Evolutionary conservation across 208 protist species (phyloP).

Genomic region (Trypanosoma vivax): DNA sequence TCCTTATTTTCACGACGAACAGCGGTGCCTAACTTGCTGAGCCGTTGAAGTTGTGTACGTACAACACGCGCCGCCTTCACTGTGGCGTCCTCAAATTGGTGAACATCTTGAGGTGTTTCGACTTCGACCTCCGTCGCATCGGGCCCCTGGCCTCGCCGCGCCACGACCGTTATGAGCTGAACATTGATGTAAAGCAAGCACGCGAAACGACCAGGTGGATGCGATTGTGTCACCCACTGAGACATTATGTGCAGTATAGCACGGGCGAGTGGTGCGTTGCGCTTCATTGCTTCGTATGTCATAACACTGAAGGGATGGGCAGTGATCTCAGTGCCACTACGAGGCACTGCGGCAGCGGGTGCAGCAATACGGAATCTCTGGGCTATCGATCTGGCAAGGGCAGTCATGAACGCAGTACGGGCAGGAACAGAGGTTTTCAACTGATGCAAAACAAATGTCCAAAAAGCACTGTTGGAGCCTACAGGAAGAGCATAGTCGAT

Average conservation of each 20-base stretch:
- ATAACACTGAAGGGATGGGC: slow-evolving; percentile 79
- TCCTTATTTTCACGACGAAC: slow-evolving; percentile 51
- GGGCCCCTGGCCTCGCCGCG: slow-evolving; percentile 37
- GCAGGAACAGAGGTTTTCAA: slow-evolving; percentile 78
- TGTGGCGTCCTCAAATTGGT: slow-evolving; percentile 62
- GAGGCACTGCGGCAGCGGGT: slow-evolving; percentile 54
- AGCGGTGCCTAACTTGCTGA: slow-evolving; percentile 41
- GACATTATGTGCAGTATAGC: slow-evolving; percentile 83
- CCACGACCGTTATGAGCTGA: slow-evolving; percentile 68
- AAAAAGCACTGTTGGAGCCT: slow-evolving; percentile 79
- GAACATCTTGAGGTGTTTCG: slow-evolving; percentile 62
- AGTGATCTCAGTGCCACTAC: slow-evolving; percentile 45
- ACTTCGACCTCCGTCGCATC: slow-evolving; percentile 57
- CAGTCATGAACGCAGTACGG: slow-evolving; percentile 77
- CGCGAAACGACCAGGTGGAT: slow-evolving; percentile 70
- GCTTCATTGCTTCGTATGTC: slow-evolving; percentile 87
- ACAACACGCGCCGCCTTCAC: slow-evolving; percentile 55
- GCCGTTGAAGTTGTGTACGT: slow-evolving; percentile 43
- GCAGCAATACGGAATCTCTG: slow-evolving; percentile 74
- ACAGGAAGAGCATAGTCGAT: slow-evolving; percentile 74
- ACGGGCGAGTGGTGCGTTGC: slow-evolving; percentile 66
- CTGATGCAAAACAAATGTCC: slow-evolving; percentile 80
- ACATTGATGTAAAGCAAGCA: slow-evolving; percentile 81
- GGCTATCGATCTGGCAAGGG: slow-evolving; percentile 74
- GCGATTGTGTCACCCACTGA: slow-evolving; percentile 72